phyloP scores from a whole-genome alignment of 768 basidiomycete genomes.

The Boletus pseudo-olivaceus region DNA sequence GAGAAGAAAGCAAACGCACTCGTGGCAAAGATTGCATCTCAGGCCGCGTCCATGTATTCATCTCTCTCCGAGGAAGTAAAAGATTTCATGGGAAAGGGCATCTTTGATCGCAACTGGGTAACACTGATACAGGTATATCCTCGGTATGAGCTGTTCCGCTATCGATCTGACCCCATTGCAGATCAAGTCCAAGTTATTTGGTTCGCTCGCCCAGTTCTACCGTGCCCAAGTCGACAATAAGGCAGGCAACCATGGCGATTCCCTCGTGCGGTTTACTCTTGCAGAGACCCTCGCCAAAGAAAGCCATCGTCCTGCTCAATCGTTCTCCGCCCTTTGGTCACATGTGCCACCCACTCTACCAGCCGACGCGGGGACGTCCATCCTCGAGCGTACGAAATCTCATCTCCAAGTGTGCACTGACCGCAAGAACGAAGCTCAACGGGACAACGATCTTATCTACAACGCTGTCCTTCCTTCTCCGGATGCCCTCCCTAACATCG shows the following conservation, averaged over 20 bases:
- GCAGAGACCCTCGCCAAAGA: conserved; percentile 84
- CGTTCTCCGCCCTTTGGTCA: conserved; percentile 70
- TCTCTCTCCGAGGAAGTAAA: conserved; percentile 88
- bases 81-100: conserved; percentile 94
- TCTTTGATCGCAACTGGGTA: conserved; percentile 94
- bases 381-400: conserved; percentile 80
- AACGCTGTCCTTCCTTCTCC: conserved; percentile 81
- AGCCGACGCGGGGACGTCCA: conserved; percentile 75
- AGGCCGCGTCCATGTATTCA: conserved; percentile 78
- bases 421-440: conserved; percentile 66
- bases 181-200: conserved; percentile 91
- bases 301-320: conserved; percentile 61
- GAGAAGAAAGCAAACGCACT: conserved; percentile 85
- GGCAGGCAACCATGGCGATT: conserved; percentile 80
- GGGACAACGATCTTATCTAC: conserved; percentile 97
- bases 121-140: conserved; percentile 69
- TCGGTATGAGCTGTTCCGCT: background rate
- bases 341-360: conserved; percentile 80
- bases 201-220: conserved; percentile 83
- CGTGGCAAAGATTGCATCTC: conserved; percentile 79
- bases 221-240: conserved; percentile 75
- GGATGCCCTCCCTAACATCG: conserved; percentile 76
- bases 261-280: conserved; percentile 72
- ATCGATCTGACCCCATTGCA: conserved; percentile 29
- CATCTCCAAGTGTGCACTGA: conserved; percentile 78